Evolutionary conservation across 805 yeast species (phyloP), one percentile per base, ranked within the genome.

Genomic region (Millerozyma miso): DNA sequence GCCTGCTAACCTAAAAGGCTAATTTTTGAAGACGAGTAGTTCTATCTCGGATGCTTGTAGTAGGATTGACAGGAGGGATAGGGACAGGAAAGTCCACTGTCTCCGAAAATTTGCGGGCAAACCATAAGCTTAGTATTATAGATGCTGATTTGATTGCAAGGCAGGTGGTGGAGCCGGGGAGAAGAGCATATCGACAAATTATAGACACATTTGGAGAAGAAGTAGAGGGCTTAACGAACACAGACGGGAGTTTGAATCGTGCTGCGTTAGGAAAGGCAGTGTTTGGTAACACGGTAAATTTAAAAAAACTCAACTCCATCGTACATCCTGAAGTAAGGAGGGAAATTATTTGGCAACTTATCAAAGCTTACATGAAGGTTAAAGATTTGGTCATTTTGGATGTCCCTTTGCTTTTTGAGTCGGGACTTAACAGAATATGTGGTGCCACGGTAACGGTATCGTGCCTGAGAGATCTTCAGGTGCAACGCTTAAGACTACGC

Each of bases 1-100:
- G n/a, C n/a, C n/a, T n/a, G n/a, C n/a, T n/a, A n/a, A n/a, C n/a
- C n/a, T n/a, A n/a, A n/a, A n/a, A n/a, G n/a, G n/a, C n/a, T n/a
- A n/a, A n/a, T n/a, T n/a, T n/a, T n/a, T n/a, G n/a, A n/a, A n/a
- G n/a, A n/a, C n/a, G n/a, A n/a, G n/a, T n/a, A n/a, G n/a, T n/a
- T n/a, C n/a, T n/a, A n/a, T n/a, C n/a, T n/a, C n/a, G 19, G 4
- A 91, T 93, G 99, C 75, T 93, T 36, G 75, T 93, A 26, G 76
- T 93, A 4, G 99, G 99, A 1, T 75, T 93, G n/a, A 93, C 99
- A 0, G 99, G 99, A 1, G 97, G 97, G 1, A 93, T 93, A 39
- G 96, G 97, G 4, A 77, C 93, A n/a, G 99, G 99, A 2, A 93
- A 93, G 56, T 84, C 96, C 15, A 91, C 98, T 0, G 97, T 87